These are phyloP conservation scores for Haplosporangium gracile DNA, from an alignment of 192 early-diverging fungal genomes.

Conservation along the genomic window DNA sequence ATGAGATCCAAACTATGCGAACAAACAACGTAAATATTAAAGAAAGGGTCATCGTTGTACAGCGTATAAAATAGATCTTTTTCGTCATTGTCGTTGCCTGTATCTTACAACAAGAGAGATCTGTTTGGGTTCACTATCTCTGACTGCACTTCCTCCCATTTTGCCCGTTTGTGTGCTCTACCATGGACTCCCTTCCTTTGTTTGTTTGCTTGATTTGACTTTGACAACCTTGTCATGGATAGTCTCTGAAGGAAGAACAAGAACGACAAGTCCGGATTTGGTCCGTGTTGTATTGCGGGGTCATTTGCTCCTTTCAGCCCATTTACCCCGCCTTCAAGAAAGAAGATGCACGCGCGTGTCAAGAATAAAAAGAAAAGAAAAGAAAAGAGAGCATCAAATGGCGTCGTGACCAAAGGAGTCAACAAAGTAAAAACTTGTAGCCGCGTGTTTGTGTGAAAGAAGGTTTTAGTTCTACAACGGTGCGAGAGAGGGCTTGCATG, in stretches of 20 bases:
- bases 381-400: background rate
- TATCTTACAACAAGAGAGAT: background rate
- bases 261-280: background rate
- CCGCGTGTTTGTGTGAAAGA: background rate
- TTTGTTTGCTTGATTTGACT: background rate
- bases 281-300: constrained; percentile 8
- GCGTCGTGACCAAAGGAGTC: background rate
- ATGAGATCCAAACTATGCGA: background rate
- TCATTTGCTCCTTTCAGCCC: background rate
- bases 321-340: no score
- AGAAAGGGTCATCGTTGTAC: background rate
- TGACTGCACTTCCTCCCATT: background rate
- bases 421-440: background rate
- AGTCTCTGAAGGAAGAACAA: background rate
- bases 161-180: no score
- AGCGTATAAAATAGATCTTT: background rate
- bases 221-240: background rate
- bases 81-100: background rate
- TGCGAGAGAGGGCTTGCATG: background rate
- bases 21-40: background rate
- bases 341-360: no score
- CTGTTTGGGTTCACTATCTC: background rate
- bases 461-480: background rate
- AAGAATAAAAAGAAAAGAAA: background rate
- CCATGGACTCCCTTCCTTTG: background rate